phyloP scores from a whole-genome alignment of 768 basidiomycete species.

The Lactifluus piperatus region DNA sequence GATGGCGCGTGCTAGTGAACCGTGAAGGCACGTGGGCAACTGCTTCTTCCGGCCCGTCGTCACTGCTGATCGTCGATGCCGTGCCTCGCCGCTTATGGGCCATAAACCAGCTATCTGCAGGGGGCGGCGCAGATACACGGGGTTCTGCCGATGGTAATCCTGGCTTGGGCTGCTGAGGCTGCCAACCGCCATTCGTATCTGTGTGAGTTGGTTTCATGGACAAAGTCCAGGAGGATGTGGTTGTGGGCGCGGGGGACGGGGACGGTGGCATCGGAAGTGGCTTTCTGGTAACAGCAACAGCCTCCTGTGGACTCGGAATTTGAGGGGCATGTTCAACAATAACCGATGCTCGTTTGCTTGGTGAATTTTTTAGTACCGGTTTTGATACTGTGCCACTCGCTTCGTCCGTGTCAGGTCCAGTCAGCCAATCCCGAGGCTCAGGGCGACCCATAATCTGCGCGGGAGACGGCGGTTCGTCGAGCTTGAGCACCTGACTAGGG shows the following conservation, averaged over 20 bases:
- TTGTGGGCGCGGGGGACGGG: slow-evolving; percentile 5
- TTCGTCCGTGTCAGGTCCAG: slow-evolving; percentile 48
- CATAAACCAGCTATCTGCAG: slow-evolving; percentile 22
- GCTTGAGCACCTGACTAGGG: not conserved
- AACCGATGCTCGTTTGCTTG: slow-evolving; percentile 63
- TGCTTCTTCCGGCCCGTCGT: slow-evolving; percentile 43
- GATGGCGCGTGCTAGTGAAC: not conserved
- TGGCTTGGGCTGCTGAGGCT: slow-evolving; percentile 14
- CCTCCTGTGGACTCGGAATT: slow-evolving; percentile 26
- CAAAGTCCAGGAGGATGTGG: not conserved
- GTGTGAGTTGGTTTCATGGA: not conserved
- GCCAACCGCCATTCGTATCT: slow-evolving; percentile 3
- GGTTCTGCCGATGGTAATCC: slow-evolving; percentile 8
- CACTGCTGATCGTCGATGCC: slow-evolving; percentile 51
- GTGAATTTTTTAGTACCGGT: slow-evolving; percentile 57
- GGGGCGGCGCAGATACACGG: slow-evolving; percentile 18
- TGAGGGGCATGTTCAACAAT: slow-evolving; percentile 39
- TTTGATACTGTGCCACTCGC: slow-evolving; percentile 14
- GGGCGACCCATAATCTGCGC: slow-evolving; percentile 24
- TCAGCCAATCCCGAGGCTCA: slow-evolving; percentile 59
- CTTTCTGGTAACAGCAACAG: slow-evolving; percentile 11
- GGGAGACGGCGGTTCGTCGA: slow-evolving; percentile 21
- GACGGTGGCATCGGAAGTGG: slow-evolving; percentile 7
- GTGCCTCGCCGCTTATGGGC: slow-evolving; percentile 21
- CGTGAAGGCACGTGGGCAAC: not conserved